phyloP scores from a whole-genome alignment of 2,329 filamentous ascomycete genomes.

The Pseudocercospora cruenta region DNA sequence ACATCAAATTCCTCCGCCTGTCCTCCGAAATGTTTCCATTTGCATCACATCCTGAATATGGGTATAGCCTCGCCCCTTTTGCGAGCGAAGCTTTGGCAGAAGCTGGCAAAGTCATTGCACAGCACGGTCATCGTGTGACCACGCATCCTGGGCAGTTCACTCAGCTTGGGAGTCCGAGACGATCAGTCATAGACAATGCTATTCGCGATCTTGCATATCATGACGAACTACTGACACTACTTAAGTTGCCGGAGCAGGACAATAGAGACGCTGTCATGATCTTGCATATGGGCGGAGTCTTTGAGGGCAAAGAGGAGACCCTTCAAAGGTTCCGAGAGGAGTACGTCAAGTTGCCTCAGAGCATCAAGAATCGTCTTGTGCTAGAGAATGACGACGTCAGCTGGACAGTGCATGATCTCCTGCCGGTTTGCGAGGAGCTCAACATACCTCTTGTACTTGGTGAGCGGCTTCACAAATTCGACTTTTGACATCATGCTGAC shows the following conservation, averaged over 20 bases:
- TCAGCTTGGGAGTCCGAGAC: conserved; percentile 81
- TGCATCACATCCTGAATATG: conserved; percentile 83
- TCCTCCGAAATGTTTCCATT: conserved; percentile 98
- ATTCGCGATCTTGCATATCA: conserved; percentile 86
- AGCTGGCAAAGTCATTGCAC: conserved; percentile 73
- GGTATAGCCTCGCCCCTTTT: conserved; percentile 82
- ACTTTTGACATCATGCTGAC: neutral
- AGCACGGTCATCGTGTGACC: conserved; percentile 81
- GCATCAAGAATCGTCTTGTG: conserved; percentile 79
- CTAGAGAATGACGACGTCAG: conserved; percentile 93
- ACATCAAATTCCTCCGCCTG: conserved; percentile 88
- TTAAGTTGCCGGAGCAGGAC: conserved; percentile 75
- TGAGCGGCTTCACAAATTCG: neutral
- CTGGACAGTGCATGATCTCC: conserved; percentile 88
- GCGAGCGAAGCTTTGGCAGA: conserved; percentile 76
- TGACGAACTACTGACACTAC: conserved; percentile 76
- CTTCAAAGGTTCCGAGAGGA: conserved; percentile 77
- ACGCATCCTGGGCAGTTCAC: conserved; percentile 94
- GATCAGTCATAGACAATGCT: conserved; percentile 74
- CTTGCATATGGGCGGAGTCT: conserved; percentile 87
- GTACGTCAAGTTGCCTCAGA: conserved; percentile 67
- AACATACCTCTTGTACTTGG: conserved; percentile 83
- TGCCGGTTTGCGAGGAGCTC: conserved; percentile 85
- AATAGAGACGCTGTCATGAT: conserved; percentile 92
- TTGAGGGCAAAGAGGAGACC: conserved; percentile 81